phyloP scores from a whole-genome alignment of 805 yeast species.

The Starmera amethionina region DNA sequence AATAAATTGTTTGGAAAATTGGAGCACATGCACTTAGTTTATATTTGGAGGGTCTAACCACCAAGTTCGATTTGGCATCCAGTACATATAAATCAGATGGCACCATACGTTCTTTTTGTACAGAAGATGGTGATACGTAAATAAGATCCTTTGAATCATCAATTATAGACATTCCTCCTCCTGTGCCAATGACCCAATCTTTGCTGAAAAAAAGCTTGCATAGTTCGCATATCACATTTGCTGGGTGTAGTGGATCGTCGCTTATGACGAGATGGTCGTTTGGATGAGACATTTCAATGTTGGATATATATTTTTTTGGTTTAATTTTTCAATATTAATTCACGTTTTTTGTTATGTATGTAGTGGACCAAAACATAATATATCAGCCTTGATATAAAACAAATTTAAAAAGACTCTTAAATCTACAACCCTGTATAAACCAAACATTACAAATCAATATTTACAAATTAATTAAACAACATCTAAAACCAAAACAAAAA shows the following conservation, averaged over 20 bases:
- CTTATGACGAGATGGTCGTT: slow-evolving; percentile 13
- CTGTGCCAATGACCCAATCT: slow-evolving; percentile 94
- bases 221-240: slow-evolving; percentile 73
- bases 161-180: slow-evolving; percentile 80
- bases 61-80: slow-evolving; percentile 40
- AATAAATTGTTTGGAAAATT: slow-evolving; percentile 56
- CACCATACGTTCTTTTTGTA: slow-evolving; percentile 80
- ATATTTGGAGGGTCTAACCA: slow-evolving; percentile 50
- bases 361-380: too few relatives aligned
- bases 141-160: slow-evolving; percentile 37
- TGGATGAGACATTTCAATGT: not conserved
- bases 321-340: too few relatives aligned
- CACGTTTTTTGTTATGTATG: too few relatives aligned
- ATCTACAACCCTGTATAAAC: too few relatives aligned
- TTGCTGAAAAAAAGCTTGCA: slow-evolving; percentile 69
- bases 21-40: slow-evolving; percentile 97
- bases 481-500: too few relatives aligned
- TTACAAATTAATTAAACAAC: too few relatives aligned
- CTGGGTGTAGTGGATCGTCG: slow-evolving; percentile 39
- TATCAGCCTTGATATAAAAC: too few relatives aligned
- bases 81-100: slow-evolving; percentile 79
- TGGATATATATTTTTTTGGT: not conserved
- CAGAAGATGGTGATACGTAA: slow-evolving; percentile 91
- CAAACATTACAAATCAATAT: too few relatives aligned
- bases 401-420: too few relatives aligned